A percentile compares a stretch with the other conserved stretches of the same genome.
phyloP scores from a whole-genome alignment of 164 flowering plant species.

The Pachysandra terminalis region DNA sequence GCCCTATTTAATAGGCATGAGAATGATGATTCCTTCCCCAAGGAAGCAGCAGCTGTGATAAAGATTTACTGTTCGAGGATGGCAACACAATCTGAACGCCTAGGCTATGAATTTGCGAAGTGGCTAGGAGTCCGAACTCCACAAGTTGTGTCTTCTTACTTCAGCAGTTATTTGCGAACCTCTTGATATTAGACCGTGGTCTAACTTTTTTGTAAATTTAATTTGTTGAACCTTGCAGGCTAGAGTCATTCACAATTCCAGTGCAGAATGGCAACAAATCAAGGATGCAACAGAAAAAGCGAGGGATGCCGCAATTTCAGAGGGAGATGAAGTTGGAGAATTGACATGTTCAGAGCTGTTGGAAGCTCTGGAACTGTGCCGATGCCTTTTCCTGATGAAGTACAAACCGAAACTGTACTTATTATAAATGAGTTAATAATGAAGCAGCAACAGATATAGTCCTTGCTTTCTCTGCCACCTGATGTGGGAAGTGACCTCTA shows the following conservation, averaged over 20 bases:
- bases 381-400: constrained; percentile 95
- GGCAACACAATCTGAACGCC: constrained; percentile 99
- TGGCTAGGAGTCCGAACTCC: constrained; percentile 93
- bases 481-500: background rate
- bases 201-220: no score
- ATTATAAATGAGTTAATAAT: constrained; percentile 14
- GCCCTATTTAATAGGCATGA: constrained; percentile 64
- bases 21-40: constrained; percentile 35
- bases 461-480: constrained; percentile 5
- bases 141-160: constrained; percentile 49
- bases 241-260: constrained; percentile 83
- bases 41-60: constrained; percentile 91
- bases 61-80: constrained; percentile 92
- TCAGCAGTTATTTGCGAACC: background rate
- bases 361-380: constrained; percentile 97
- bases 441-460: constrained; percentile 1
- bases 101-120: constrained; percentile 95
- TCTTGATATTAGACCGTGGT: background rate
- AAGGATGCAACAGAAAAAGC: constrained; percentile 90
- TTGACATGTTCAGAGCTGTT: constrained; percentile 89
- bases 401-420: constrained; percentile 22
- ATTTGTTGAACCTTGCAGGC: constrained; percentile 60
- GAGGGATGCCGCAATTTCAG: constrained; percentile 56
- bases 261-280: constrained; percentile 84
- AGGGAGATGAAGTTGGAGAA: constrained; percentile 90